A percentile compares a stretch with the other conserved stretches of the same genome.
Conservation (phyloP, 805 yeast species). For the Starmerella floris region DNA sequence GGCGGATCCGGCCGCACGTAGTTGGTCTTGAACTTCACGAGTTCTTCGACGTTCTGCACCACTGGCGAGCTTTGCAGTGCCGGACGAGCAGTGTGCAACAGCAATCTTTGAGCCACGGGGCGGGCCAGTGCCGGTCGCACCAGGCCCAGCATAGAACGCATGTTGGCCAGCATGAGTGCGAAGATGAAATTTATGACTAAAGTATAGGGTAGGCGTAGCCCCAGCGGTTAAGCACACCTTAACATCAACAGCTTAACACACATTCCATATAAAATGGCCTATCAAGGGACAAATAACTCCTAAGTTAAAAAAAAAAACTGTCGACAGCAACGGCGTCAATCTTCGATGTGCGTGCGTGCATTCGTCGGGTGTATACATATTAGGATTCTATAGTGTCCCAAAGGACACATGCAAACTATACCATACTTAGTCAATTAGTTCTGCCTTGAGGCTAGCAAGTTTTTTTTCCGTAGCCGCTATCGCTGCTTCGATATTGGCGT, state of each 20-base stretch:
- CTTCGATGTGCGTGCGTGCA: too few relatives aligned
- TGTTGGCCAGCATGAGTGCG: background rate
- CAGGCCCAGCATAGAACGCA: background rate
- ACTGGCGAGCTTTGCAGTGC: background rate
- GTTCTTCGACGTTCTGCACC: constrained; percentile 14
- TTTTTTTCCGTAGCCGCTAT: constrained; percentile 19
- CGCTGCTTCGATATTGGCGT: constrained; percentile 18
- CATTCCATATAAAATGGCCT: too few relatives aligned
- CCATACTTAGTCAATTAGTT: background rate
- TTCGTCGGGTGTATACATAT: too few relatives aligned
- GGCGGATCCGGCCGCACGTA: constrained; percentile 21
- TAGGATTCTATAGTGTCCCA: too few relatives aligned
- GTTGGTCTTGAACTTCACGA: constrained; percentile 18
- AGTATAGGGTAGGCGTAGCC: too few relatives aligned
- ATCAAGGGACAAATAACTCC: too few relatives aligned
- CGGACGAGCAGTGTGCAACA: background rate
- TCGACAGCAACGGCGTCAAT: too few relatives aligned
- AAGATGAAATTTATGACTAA: background rate
- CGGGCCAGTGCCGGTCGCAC: background rate
- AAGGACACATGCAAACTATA: too few relatives aligned
- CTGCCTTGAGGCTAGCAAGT: constrained; percentile 17
- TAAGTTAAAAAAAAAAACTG: too few relatives aligned
- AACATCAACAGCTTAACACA: too few relatives aligned
- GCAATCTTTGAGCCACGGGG: background rate
- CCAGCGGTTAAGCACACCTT: too few relatives aligned